Base-by-base conservation (phyloP, 441 rosid genomes). In the Populus tomentosa region DNA sequence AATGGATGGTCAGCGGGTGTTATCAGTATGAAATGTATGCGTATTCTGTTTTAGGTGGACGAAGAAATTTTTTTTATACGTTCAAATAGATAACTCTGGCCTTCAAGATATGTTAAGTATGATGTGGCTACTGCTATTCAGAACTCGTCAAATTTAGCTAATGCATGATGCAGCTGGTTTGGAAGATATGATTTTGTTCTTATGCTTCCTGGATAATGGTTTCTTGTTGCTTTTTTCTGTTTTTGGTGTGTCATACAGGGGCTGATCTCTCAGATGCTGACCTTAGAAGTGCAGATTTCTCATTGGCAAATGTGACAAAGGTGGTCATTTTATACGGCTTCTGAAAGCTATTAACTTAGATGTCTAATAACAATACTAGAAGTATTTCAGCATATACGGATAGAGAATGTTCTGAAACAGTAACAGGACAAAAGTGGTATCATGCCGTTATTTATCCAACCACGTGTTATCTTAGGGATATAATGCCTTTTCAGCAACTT, bases 251-350 rank as follows among this genome's bases (percentile, higher is more conserved):
- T 70, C 65, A 65, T 36, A 36, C 85, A 94, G 98, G 97, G 74
- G 98, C 98, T 80, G 95, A 93, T 87, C 90, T 94, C 81, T 93
- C 97, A 0, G 94, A 94, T 78, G 84, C 95, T 81, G 98, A 94
- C 86, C 95, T 93, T 26, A 87, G 94, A 83, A 86, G 90, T 42
- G 97, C 87, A 64, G 98, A 93, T 85, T 90, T 94, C 83, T 91
- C 98, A 20, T 86, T 94, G 81, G 95, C 98, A 77, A 93, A 91
- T 78, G 93, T 93, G 73, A 86, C 97, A 73, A 93, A 93, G 97
- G 97, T 94, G 73, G 68, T 78, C 32, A 35, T 20, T 40, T 33
- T 71, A 3, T 21, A 24, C 7, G 10, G 40, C 20, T 77, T 5
- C 71, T 42, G 24, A 78, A 42, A 21, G 20, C 42, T 62, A 7